Evolutionary conservation across 345 rosid species (phyloP), one percentile per base, ranked within the genome.

Genomic region (Passiflora organensis): DNA sequence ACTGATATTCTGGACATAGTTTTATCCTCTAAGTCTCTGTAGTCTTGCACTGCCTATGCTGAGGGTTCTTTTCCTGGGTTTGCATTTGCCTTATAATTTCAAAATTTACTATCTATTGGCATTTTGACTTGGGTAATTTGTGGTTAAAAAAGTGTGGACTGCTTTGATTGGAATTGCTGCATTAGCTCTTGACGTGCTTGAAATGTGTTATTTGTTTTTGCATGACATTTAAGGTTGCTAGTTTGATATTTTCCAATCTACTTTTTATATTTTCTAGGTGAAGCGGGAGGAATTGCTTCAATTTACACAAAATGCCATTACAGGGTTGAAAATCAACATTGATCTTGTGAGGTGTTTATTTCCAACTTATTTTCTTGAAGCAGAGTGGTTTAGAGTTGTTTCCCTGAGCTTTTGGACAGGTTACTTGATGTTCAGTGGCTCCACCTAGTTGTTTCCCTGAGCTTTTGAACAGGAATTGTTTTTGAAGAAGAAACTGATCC

Each of bases 211-310:
- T 25, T 56, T 48, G 5, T 32, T 68, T 18, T 58, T n/a, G 20
- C 47, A 14, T 20, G 12, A 47, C 16, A 25, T 3, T 53, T 54
- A 63, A 48, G 60, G 53, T 65, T 67, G 34, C 24, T 20, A 24
- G 28, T 70, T 57, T 66, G 51, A 55, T 18, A n/a, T 59, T 9
- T 41, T 46, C 10, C 20, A 14, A 37, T 64, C 17, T 23, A 53
- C 44, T 43, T 18, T 15, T 38, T 13, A 32, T 45, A 37, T 20
- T 73, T 51, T 67, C 12, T 56, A 93, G 99, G 99, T 84, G 67
- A 91, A 91, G 80, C 82, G 85, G 41, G 98, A 91, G 72, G 98
- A 91, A 70, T 68, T 91, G 69, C 98, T 91, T 73, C 98, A 88
- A 56, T 91, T 91, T 77, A 95, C 87, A 17, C 96, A 80, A 78